Conservation (phyloP, 2,329 filamentous ascomycete species). For the Aureobasidium vineae region DNA sequence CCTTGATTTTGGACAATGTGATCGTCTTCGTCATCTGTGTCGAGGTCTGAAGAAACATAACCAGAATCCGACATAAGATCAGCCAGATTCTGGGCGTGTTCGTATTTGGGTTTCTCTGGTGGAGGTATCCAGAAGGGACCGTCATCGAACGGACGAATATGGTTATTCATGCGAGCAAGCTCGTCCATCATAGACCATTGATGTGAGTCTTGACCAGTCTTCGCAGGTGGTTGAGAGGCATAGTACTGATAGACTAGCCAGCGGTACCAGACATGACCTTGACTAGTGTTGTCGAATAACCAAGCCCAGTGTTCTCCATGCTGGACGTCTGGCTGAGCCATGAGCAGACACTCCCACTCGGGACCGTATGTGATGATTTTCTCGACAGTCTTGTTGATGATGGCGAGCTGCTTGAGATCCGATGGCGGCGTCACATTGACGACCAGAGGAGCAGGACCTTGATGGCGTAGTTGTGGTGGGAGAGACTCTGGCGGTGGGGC, state of each 20-base stretch:
- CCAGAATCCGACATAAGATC: slow-evolving; percentile 82
- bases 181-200: slow-evolving; percentile 24
- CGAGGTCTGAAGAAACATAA: slow-evolving; percentile 84
- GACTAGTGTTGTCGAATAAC: slow-evolving; percentile 81
- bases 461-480: slow-evolving; percentile 55
- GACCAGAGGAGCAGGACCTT: slow-evolving; percentile 48
- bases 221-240: background rate
- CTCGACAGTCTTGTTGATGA: slow-evolving; percentile 88
- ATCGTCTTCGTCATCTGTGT: slow-evolving; percentile 61
- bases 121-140: slow-evolving; percentile 76
- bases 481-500: slow-evolving; percentile 53
- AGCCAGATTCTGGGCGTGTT: slow-evolving; percentile 72
- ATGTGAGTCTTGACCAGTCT: background rate
- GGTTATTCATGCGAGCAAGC: slow-evolving; percentile 30
- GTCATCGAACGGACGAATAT: slow-evolving; percentile 67
- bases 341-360: slow-evolving; percentile 87
- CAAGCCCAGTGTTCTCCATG: slow-evolving; percentile 88
- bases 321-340: slow-evolving; percentile 81
- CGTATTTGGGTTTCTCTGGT: slow-evolving; percentile 70
- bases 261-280: slow-evolving; percentile 84
- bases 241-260: slow-evolving; percentile 76
- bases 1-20: slow-evolving; percentile 29
- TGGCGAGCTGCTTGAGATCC: slow-evolving; percentile 72
- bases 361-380: slow-evolving; percentile 57
- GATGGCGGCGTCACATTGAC: slow-evolving; percentile 63